phyloP scores from a whole-genome alignment of 495 filamentous ascomycete genomes.

The Opeltia flavorubescens region DNA sequence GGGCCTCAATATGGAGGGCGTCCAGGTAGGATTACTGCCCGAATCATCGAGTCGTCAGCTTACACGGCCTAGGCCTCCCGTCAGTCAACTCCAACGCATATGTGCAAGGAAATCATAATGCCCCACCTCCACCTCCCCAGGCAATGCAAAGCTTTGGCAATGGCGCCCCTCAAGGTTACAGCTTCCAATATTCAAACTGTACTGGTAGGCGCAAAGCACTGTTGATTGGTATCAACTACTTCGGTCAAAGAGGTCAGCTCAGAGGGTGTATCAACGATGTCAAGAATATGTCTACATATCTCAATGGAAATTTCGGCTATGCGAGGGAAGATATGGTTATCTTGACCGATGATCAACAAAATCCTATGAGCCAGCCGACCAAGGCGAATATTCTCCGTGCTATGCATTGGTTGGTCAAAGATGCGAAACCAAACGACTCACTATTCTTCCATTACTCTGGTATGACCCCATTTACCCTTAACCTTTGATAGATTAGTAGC shows the following conservation, averaged over 20 bases:
- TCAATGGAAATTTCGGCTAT: constrained; percentile 85
- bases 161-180: constrained; percentile 66
- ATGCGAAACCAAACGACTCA: constrained; percentile 85
- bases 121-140: constrained; percentile 28
- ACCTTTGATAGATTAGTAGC: background rate
- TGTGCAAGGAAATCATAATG: constrained; percentile 21
- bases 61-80: constrained; percentile 11
- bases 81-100: constrained; percentile 22
- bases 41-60: background rate
- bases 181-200: constrained; percentile 84
- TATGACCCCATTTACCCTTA: constrained; percentile 25
- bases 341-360: constrained; percentile 92
- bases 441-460: constrained; percentile 98
- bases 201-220: constrained; percentile 84
- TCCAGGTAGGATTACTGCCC: constrained; percentile 20
- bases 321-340: constrained; percentile 96
- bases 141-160: constrained; percentile 49
- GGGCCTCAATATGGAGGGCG: constrained; percentile 23
- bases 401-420: constrained; percentile 98
- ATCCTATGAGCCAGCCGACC: constrained; percentile 91
- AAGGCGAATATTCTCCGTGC: constrained; percentile 92
- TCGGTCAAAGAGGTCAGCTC: constrained; percentile 80
- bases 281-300: constrained; percentile 88
- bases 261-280: constrained; percentile 97
- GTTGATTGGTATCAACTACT: constrained; percentile 96